Evolutionary conservation across 2,329 filamentous ascomycete genomes (phyloP), one percentile per base, ranked within the genome.

Genomic region (Fusarium clavum): DNA sequence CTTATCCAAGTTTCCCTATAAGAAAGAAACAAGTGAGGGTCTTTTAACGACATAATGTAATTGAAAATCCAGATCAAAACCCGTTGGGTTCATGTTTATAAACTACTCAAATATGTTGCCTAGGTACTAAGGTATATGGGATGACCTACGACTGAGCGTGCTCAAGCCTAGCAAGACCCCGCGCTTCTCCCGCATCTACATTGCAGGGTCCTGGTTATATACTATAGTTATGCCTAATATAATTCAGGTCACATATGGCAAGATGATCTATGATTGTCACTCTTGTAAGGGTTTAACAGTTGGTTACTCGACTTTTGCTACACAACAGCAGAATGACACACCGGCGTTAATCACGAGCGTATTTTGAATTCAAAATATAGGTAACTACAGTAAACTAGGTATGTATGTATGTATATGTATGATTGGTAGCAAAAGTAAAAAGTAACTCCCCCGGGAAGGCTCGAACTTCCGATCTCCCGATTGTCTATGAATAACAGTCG

Each of bases 401-500:
- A 32, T 18, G 6, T 9, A 7, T 8, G 2, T 7, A 32, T 18
- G 6, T 8, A 8, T 3, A 34, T n/a, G 6, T 12, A 25, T 22
- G 22, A 13, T 20, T 4, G 11, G 12, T 14, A 27, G 13, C 9
- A 24, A 18, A 11, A 3, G 2, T 27, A 55, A 66, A 66, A 59
- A 46, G n/a, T 41, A 20, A 46, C 67, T 75, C 73, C 73, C 73
- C 73, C 73, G 73, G 73, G 67, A 75, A 75, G 73, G 73, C 65
- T 75, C 73, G 73, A 75, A 75, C 73, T 75, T 73, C 69, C 71
- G 73, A 75, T 75, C 73, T 75, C 71, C 69, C 72, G 73, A 75
- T 75, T 73, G 70, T 73, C 70, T 73, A 52, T 52, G 24, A 57
- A 69, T 71, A 71, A 71, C 69, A 71, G 69, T 71, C 69, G 69